A percentile compares a stretch with the other conserved stretches of the same genome.
These are phyloP conservation scores for Nigrograna mackinnonii DNA, from an alignment of 2,329 filamentous ascomycete genomes.

Conservation along the genomic window DNA sequence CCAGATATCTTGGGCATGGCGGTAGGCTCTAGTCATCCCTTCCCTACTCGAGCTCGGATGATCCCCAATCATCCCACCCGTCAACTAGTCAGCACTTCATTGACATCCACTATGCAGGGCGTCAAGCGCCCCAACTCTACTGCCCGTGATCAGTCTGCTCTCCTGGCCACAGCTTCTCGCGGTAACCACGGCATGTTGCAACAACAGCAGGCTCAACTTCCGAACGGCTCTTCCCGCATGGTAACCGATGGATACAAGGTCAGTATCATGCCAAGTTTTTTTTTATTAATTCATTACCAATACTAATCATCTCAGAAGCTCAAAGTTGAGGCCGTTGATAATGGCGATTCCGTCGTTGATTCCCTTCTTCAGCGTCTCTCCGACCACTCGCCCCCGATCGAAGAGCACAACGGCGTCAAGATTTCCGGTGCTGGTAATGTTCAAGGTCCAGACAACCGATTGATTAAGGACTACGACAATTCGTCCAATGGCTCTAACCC, in stretches of 20 bases:
- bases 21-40: conserved; percentile 32
- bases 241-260: conserved; percentile 33
- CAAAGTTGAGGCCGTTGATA: conserved; percentile 46
- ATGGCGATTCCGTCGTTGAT: conserved; percentile 52
- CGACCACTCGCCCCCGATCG: conserved; percentile 49
- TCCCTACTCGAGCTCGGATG: too few species aligned
- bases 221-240: conserved; percentile 1
- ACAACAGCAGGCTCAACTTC: conserved; percentile 18
- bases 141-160: conserved; percentile 19
- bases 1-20: conserved; percentile 34
- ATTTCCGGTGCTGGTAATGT: conserved; percentile 32
- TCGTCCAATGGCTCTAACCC: conserved; percentile 63
- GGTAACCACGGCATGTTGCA: conserved; percentile 29
- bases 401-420: conserved; percentile 56
- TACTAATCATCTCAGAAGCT: conserved; percentile 49
- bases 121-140: conserved; percentile 30
- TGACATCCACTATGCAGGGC: conserved; percentile 41
- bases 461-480: conserved; percentile 49
- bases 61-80: too few species aligned
- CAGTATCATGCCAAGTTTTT: conserved; percentile 10
- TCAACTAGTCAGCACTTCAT: conserved; percentile 20
- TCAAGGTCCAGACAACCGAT: conserved; percentile 29
- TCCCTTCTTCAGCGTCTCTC: conserved; percentile 73
- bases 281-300: neutral
- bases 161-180: conserved; percentile 41